Base-by-base conservation (phyloP, 768 basidiomycete genomes). In the Psilocybe cyanescens region DNA sequence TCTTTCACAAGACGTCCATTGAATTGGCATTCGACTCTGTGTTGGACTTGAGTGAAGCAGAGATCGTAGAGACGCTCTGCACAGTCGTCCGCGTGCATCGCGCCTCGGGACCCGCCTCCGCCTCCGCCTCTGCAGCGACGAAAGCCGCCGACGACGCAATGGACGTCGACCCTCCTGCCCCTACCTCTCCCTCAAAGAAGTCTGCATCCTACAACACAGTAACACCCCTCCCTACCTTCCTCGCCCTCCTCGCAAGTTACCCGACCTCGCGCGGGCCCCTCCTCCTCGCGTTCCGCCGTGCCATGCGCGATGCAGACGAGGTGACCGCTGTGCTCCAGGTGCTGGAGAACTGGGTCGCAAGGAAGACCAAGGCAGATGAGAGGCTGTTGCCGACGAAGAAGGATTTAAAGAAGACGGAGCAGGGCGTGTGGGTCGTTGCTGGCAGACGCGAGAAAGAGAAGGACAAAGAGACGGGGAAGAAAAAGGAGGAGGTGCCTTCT, bases 21-120 rank as follows among this genome's bases (percentile, higher is more conserved):
- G 69, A 81, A 60, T 65, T 85, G 11, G 81, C 89, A 33, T 72
- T 92, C 51, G 72, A 75, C 3, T 75, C 69, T 2, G 85, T 93
- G 17, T 68, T 77, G 5, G 92, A 94, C 70, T 66, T 94, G 59
- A 76, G 87, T 1, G 91, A 94, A 71, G 67, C 76, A 14, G 88
- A 91, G 62, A 70, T 93, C 41, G 78, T 91, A 24, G 78, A 81
- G 31, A 74, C 80, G 3, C 77, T 92, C 3, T 77, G 76, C 48
- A 65, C 71, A 12, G 78, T 88, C 17, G 70, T 83, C 12, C 17
- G 24, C 29, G 12, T 24, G 12, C 51, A n/a, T 44, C 50, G 44
- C 17, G 12, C 51, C 8, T 33, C 56, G 2, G 69, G 60, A 53
- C 62, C 59, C 58, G 41, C 17, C 50, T 28, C 55, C 41, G 61